Conservation (phyloP, 2,329 filamentous ascomycete species). For the Fusarium armeniacum region DNA sequence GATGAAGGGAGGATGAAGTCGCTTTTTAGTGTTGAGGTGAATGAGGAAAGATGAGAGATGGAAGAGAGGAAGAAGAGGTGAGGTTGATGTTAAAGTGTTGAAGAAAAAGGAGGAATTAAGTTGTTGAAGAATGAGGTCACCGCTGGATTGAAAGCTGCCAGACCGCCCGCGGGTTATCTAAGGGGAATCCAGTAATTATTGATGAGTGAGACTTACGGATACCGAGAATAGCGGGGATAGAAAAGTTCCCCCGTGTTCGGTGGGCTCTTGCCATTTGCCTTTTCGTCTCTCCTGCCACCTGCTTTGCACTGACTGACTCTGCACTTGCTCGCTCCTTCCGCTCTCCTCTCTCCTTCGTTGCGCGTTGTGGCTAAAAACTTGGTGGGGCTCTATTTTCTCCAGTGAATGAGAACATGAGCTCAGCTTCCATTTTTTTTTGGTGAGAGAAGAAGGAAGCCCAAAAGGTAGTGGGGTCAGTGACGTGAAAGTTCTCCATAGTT, state of each 20-base stretch:
- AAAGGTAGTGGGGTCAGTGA: slow-evolving; percentile 32
- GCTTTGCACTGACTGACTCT: not conserved
- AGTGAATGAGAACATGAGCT: slow-evolving; percentile 2
- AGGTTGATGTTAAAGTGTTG: not conserved
- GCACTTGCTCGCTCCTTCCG: not conserved
- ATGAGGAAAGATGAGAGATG: not conserved
- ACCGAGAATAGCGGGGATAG: slow-evolving; percentile 16
- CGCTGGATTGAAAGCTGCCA: slow-evolving; percentile 25
- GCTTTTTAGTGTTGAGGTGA: slow-evolving; percentile 13
- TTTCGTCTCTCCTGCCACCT: not conserved
- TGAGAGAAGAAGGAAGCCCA: slow-evolving; percentile 9
- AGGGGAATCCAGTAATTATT: not conserved
- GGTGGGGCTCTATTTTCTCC: slow-evolving; percentile 7
- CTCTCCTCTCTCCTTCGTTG: not conserved
- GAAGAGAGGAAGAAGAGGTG: not conserved
- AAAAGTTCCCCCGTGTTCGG: slow-evolving; percentile 40
- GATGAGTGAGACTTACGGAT: slow-evolving; percentile 12
- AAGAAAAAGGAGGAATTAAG: slow-evolving; percentile 12
- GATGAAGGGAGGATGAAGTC: slow-evolving; percentile 1
- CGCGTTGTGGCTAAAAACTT: slow-evolving; percentile 28
- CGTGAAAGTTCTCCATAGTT: slow-evolving; percentile 29
- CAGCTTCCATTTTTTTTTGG: slow-evolving; percentile 6
- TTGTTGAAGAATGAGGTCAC: slow-evolving; percentile 42
- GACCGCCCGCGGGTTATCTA: slow-evolving; percentile 43
- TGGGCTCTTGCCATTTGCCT: slow-evolving; percentile 10